These are phyloP conservation scores for Rhynchosporium graminicola DNA, from an alignment of 2,329 filamentous ascomycete species.

Conservation along the genomic window DNA sequence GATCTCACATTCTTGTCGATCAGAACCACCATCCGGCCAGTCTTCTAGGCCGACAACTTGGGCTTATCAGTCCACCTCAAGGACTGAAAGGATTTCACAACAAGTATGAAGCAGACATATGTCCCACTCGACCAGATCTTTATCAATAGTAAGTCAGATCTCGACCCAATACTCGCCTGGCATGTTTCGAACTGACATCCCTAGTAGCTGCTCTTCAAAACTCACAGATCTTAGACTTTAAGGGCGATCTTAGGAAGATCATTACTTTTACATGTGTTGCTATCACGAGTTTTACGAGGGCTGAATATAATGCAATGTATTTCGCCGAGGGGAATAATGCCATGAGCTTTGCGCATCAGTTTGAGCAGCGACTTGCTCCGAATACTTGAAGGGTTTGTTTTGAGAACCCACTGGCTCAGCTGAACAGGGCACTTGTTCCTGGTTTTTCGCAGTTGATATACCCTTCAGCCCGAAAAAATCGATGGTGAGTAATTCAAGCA, in stretches of 20 bases:
- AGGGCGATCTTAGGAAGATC: slow-evolving; percentile 53
- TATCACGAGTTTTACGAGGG: slow-evolving; percentile 46
- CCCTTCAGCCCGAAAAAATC: slow-evolving; percentile 28
- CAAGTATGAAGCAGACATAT: slow-evolving; percentile 56
- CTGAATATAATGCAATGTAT: slow-evolving; percentile 46
- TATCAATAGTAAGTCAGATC: slow-evolving; percentile 42
- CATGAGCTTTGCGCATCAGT: slow-evolving; percentile 47
- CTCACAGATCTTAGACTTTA: slow-evolving; percentile 49
- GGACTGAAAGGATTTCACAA: slow-evolving; percentile 56
- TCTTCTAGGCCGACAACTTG: slow-evolving; percentile 27
- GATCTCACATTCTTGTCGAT: slow-evolving; percentile 55
- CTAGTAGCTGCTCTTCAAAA: slow-evolving; percentile 43
- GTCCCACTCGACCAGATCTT: slow-evolving; percentile 53
- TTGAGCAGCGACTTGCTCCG: slow-evolving; percentile 45
- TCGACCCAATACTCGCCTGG: slow-evolving; percentile 44
- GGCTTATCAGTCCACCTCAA: slow-evolving; percentile 44
- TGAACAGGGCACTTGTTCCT: slow-evolving; percentile 40
- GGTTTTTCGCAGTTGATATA: slow-evolving; percentile 28
- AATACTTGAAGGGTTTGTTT: slow-evolving; percentile 46
- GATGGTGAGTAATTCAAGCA: slow-evolving; percentile 30
- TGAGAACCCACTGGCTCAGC: slow-evolving; percentile 36
- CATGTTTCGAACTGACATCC: slow-evolving; percentile 43
- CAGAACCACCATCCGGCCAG: slow-evolving; percentile 44
- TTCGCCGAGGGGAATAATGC: slow-evolving; percentile 51
- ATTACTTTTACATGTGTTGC: slow-evolving; percentile 53